Conservation (phyloP, 2,329 filamentous ascomycete genomes). For the Paraconiothyrium sp. region DNA sequence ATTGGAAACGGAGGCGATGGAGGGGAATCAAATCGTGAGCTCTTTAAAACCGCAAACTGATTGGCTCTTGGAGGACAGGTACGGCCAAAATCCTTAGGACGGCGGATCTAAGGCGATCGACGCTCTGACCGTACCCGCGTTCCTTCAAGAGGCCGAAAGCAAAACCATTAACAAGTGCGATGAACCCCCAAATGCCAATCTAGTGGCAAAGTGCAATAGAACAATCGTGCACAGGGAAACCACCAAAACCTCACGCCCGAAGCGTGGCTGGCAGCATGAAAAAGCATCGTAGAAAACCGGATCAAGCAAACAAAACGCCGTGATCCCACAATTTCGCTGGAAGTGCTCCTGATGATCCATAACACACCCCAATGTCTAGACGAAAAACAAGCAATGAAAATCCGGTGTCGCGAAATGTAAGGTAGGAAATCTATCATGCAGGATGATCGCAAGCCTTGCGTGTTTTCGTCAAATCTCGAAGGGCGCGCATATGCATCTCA, state of each 20-base stretch:
- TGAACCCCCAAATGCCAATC: conserved; percentile 35
- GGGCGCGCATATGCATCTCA: conserved; percentile 47
- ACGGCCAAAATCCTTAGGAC: conserved; percentile 7
- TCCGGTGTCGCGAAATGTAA: conserved; percentile 30
- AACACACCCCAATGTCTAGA: conserved; percentile 45
- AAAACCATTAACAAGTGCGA: conserved; percentile 44
- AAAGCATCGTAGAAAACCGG: conserved; percentile 30
- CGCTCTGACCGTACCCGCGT: conserved; percentile 9
- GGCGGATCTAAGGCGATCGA: conserved; percentile 14
- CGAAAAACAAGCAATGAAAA: conserved; percentile 35
- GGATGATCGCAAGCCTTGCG: conserved; percentile 44
- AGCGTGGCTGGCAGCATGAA: conserved; percentile 28
- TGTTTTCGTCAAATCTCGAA: conserved; percentile 49
- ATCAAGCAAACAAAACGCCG: conserved; percentile 40
- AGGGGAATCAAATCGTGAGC: conserved; percentile 39
- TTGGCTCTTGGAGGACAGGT: conserved; percentile 15
- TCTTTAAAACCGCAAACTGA: conserved; percentile 29
- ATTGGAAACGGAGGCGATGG: conserved; percentile 32
- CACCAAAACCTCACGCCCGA: conserved; percentile 23
- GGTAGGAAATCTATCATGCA: conserved; percentile 52
- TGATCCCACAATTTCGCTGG: conserved; percentile 44
- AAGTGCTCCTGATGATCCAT: conserved; percentile 41
- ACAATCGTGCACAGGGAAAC: conserved; percentile 40
- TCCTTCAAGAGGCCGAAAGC: conserved; percentile 25
- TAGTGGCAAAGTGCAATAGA: conserved; percentile 36